A percentile compares a stretch with the other conserved stretches of the same genome.
Conservation (phyloP, 169 alveolate genomes). For the Plasmodium billcollinsi region DNA sequence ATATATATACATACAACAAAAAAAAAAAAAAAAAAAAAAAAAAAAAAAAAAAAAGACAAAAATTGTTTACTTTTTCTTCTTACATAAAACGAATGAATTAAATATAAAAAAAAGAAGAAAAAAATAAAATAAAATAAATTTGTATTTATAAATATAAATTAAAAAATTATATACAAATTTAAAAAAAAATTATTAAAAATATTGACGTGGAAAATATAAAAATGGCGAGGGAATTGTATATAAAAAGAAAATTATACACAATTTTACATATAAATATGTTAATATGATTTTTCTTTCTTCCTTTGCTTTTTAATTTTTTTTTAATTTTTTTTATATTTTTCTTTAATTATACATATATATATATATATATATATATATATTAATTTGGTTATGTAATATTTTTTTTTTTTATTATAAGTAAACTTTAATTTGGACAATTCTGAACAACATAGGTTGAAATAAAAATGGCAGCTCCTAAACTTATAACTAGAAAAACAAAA, state of each 20-base stretch:
- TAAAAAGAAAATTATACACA: neutral
- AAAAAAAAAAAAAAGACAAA: slow-evolving; percentile 7
- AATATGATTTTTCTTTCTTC: no score
- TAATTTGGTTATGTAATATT: slow-evolving; percentile 7
- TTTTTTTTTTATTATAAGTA: neutral
- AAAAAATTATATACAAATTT: neutral
- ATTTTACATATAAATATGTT: neutral
- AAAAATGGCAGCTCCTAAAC: slow-evolving; percentile 64
- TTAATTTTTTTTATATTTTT: neutral
- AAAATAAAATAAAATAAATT: neutral
- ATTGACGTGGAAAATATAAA: neutral
- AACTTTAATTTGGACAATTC: slow-evolving; percentile 34
- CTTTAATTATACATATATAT: neutral
- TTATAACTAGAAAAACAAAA: slow-evolving; percentile 42
- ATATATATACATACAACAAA: neutral
- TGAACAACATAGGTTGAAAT: slow-evolving; percentile 46
- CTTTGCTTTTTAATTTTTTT: no score
- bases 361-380: no score
- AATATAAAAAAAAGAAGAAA: neutral
- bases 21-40: neutral
- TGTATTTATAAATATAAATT: neutral
- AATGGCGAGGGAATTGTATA: neutral
- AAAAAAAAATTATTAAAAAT: neutral
- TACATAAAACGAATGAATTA: neutral
- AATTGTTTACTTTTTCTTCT: neutral